A percentile compares a stretch with the other conserved stretches of the same genome.
These are phyloP conservation scores for Debaryomycetaceae sp. DNA, from an alignment of 1,139 yeast species.

Conservation along the genomic window DNA sequence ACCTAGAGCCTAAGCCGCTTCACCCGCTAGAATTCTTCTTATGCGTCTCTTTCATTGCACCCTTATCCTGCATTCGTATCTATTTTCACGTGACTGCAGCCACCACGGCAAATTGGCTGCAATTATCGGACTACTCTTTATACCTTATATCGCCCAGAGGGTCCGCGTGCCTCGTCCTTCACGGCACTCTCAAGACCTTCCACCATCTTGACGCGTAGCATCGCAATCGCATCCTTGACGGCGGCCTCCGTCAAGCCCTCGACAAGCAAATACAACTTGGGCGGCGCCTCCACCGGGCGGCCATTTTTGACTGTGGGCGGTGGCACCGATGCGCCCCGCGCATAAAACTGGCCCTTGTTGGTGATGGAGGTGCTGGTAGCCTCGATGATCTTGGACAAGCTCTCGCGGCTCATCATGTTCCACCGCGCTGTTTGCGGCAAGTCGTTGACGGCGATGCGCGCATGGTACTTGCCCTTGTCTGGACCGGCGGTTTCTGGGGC, in stretches of 20 bases:
- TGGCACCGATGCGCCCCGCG: constrained; percentile 50
- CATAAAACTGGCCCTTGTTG: constrained; percentile 74
- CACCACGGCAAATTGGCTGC: too few species aligned
- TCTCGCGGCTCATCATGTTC: constrained; percentile 71
- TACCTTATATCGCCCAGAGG: constrained; percentile 38
- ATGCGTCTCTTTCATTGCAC: too few species aligned
- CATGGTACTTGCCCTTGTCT: constrained; percentile 61
- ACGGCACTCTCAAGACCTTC: constrained; percentile 51
- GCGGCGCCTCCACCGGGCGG: constrained; percentile 49
- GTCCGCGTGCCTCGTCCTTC: constrained; percentile 35
- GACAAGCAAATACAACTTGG: constrained; percentile 71
- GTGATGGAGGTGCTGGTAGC: constrained; percentile 77
- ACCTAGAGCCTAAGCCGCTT: too few species aligned
- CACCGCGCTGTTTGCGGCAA: constrained; percentile 82
- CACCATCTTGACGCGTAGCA: constrained; percentile 57
- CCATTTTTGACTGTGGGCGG: constrained; percentile 24
- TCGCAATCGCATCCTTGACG: constrained; percentile 61
- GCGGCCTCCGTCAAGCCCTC: constrained; percentile 70
- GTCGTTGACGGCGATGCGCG: constrained; percentile 77
- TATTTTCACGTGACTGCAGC: too few species aligned
- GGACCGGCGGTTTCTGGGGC: constrained; percentile 62
- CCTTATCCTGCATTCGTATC: too few species aligned
- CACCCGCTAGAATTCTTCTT: too few species aligned
- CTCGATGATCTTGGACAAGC: constrained; percentile 62
- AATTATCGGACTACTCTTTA: too few species aligned